Conservation (phyloP, 805 yeast species). For the Ogataea degrootiae region DNA sequence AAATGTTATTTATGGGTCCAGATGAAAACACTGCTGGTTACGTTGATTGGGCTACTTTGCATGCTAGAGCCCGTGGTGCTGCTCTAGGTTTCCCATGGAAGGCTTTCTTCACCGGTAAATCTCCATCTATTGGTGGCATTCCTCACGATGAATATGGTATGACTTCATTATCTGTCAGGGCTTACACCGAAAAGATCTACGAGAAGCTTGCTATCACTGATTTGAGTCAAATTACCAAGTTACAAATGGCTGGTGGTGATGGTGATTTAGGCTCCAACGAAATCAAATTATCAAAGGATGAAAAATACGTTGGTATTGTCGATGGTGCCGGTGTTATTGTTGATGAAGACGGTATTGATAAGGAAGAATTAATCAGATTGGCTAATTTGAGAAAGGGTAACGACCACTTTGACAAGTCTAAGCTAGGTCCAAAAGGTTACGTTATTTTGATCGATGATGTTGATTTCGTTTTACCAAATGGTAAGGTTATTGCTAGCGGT, state of each 20-base stretch:
- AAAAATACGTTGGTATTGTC: conserved; percentile 79
- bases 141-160: conserved; percentile 98
- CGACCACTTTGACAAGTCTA: conserved; percentile 58
- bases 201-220: conserved; percentile 64
- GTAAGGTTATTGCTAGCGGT: conserved; percentile 73
- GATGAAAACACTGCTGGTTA: conserved; percentile 97
- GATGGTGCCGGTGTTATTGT: conserved; percentile 96
- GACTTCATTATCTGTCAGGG: conserved; percentile 93
- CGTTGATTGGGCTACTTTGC: conserved; percentile 96
- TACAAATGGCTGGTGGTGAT: conserved; percentile 99
- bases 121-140: conserved; percentile 89
- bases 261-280: conserved; percentile 98
- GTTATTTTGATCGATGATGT: conserved; percentile 80
- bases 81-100: conserved; percentile 80
- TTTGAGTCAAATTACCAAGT: conserved; percentile 56
- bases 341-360: conserved; percentile 87
- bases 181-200: conserved; percentile 84
- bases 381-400: conserved; percentile 78
- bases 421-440: conserved; percentile 72
- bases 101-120: conserved; percentile 95
- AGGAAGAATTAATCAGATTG: conserved; percentile 67
- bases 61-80: conserved; percentile 88
- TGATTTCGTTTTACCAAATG: conserved; percentile 74
- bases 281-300: conserved; percentile 78
- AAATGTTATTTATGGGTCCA: conserved; percentile 96